Percentiles rank a stretch among this genome's conserved stretches.
These are phyloP conservation scores for Colletotrichum destructivum DNA, from an alignment of 2,329 filamentous ascomycete genomes.

Conservation along the genomic window DNA sequence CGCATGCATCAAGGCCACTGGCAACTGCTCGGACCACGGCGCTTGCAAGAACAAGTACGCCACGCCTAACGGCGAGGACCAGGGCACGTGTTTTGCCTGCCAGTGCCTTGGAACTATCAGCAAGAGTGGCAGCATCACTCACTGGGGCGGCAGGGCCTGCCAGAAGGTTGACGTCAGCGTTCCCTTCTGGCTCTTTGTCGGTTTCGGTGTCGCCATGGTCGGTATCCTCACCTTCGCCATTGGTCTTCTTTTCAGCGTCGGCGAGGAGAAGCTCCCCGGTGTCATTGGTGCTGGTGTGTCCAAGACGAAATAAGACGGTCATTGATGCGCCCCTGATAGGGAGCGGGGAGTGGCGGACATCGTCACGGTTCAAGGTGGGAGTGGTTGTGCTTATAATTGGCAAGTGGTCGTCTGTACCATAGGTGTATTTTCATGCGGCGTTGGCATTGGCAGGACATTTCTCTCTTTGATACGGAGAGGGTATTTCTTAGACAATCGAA, in stretches of 20 bases:
- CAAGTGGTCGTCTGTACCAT: slow-evolving; percentile 48
- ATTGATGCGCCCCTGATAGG: slow-evolving; percentile 16
- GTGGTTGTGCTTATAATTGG: slow-evolving; percentile 43
- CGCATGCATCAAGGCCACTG: slow-evolving; percentile 78
- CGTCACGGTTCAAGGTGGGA: slow-evolving; percentile 27
- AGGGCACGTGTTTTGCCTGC: slow-evolving; percentile 81
- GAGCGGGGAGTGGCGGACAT: background rate
- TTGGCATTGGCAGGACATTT: slow-evolving; percentile 46
- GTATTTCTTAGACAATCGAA: slow-evolving; percentile 44
- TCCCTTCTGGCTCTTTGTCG: slow-evolving; percentile 88
- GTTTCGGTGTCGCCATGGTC: slow-evolving; percentile 80
- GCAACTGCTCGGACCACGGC: slow-evolving; percentile 88
- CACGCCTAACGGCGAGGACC: slow-evolving; percentile 56
- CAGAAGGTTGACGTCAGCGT: slow-evolving; percentile 92
- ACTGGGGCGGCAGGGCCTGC: slow-evolving; percentile 90
- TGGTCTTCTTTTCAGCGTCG: slow-evolving; percentile 85
- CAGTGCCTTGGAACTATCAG: slow-evolving; percentile 76
- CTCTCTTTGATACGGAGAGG: slow-evolving; percentile 43
- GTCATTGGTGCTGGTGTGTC: slow-evolving; percentile 97
- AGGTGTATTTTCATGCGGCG: slow-evolving; percentile 48
- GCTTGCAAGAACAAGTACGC: slow-evolving; percentile 78
- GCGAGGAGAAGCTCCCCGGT: slow-evolving; percentile 88
- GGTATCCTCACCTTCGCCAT: slow-evolving; percentile 79
- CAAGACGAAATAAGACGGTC: slow-evolving; percentile 70
- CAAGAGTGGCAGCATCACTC: slow-evolving; percentile 71